Evolutionary conservation across 2,329 filamentous ascomycete genomes (phyloP).

Genomic region (Calycina marina): DNA sequence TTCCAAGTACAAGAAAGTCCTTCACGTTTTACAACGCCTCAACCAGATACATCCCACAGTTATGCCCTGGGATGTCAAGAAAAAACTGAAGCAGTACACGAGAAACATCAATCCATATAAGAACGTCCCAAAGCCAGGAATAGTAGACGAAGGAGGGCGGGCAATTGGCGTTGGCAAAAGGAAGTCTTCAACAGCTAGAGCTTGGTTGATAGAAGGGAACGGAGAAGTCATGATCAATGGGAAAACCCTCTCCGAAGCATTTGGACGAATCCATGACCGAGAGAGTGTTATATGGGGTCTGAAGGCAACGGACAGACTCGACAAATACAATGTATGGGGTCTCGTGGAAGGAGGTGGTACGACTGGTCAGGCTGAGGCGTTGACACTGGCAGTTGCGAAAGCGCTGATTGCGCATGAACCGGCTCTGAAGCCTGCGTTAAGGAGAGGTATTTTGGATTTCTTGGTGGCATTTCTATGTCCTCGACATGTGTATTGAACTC

Average conservation of each 20-base stretch:
- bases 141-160: constrained; percentile 63
- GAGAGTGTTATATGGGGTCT: constrained; percentile 90
- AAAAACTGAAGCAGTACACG: constrained; percentile 55
- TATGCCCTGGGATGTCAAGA: constrained; percentile 53
- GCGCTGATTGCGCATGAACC: constrained; percentile 86
- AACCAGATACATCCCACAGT: constrained; percentile 74
- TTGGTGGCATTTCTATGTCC: constrained; percentile 2
- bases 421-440: constrained; percentile 69
- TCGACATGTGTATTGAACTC: background rate
- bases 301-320: constrained; percentile 64
- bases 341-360: constrained; percentile 73
- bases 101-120: constrained; percentile 58
- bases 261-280: constrained; percentile 80
- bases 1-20: constrained; percentile 63
- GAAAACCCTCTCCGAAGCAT: constrained; percentile 66
- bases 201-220: constrained; percentile 81
- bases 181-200: constrained; percentile 75
- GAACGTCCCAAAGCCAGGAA: constrained; percentile 44
- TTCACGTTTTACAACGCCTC: constrained; percentile 62
- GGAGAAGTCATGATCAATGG: constrained; percentile 86
- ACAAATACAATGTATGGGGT: constrained; percentile 97
- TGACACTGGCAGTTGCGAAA: constrained; percentile 80
- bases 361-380: constrained; percentile 89
- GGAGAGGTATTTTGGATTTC: constrained; percentile 57
- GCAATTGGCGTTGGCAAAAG: constrained; percentile 70